These are phyloP conservation scores for Xylariaceae sp. DNA, from an alignment of 2,329 filamentous ascomycete genomes.

Conservation along the genomic window DNA sequence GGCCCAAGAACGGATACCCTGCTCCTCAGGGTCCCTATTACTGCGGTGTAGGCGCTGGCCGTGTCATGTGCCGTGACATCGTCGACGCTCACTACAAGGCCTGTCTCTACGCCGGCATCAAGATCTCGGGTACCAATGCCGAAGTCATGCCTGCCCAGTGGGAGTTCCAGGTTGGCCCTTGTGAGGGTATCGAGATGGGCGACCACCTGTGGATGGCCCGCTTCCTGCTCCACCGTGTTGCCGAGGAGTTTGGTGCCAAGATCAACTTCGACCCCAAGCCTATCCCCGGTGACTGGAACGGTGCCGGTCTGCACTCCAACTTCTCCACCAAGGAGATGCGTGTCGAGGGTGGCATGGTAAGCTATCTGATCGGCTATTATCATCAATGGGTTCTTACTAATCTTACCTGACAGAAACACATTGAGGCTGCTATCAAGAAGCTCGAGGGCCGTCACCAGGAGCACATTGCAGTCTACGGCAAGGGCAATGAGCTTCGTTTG, in stretches of 20 bases:
- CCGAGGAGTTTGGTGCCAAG: conserved; percentile 95
- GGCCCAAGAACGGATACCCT: conserved; percentile 78
- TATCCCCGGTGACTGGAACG: conserved; percentile 95
- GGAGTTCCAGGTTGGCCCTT: conserved; percentile 97
- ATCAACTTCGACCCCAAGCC: conserved; percentile 96
- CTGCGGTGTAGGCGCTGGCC: conserved; percentile 96
- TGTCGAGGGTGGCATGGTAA: conserved; percentile 76
- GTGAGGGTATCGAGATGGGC: conserved; percentile 83
- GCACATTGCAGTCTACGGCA: conserved; percentile 91
- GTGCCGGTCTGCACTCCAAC: conserved; percentile 78
- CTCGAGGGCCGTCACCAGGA: conserved; percentile 73
- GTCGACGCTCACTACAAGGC: conserved; percentile 88
- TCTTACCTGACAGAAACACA: conserved; percentile 60
- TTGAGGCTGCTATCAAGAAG: conserved; percentile 83
- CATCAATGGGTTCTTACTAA: conserved; percentile 1
- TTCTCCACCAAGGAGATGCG: conserved; percentile 90
- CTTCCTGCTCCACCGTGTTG: conserved; percentile 85
- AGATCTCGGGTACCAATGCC: conserved; percentile 97
- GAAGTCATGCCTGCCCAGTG: conserved; percentile 98
- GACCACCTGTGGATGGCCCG: conserved; percentile 95
- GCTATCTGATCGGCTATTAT: not conserved
- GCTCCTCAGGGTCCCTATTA: conserved; percentile 94
- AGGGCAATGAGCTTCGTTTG: conserved; percentile 92
- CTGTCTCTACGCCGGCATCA: conserved; percentile 82
- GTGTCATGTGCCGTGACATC: conserved; percentile 97